Conservation (phyloP, 176 grass and related monocot genomes). For the Oryza officinalis region DNA sequence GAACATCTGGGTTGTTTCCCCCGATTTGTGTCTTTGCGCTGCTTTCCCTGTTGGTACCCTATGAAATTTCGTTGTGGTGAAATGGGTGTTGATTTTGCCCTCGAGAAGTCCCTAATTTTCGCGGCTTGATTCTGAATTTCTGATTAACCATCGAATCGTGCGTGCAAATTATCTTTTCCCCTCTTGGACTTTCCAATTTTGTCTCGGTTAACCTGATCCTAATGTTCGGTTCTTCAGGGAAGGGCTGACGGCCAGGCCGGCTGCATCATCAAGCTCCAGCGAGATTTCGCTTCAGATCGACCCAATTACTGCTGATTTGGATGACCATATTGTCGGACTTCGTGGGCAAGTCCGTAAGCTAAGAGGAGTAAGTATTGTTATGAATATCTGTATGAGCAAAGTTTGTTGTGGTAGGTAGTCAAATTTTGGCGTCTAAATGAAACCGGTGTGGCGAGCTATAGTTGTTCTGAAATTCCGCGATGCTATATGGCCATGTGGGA, state of each 20-base stretch:
- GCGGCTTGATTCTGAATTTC: neutral
- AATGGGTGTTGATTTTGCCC: neutral
- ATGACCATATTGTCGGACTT: conserved; percentile 66
- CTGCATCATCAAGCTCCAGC: conserved; percentile 51
- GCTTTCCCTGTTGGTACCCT: neutral
- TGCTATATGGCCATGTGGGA: neutral
- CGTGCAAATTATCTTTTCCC: neutral
- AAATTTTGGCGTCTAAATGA: neutral
- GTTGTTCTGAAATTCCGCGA: neutral
- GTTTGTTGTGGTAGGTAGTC: neutral
- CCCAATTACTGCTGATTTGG: conserved; percentile 67
- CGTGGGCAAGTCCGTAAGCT: conserved; percentile 54
- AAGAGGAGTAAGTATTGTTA: conserved; percentile 55
- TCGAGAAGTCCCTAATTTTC: neutral
- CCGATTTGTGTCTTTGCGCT: neutral
- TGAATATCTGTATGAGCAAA: neutral
- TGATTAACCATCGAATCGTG: neutral
- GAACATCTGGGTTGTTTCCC: neutral
- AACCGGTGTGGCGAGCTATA: neutral
- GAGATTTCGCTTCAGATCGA: conserved; percentile 79
- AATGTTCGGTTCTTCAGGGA: conserved; percentile 45
- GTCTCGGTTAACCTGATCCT: neutral
- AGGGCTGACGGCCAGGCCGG: conserved; percentile 50
- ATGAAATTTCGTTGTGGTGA: neutral
- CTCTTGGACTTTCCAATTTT: neutral